These are phyloP conservation scores for Fusarium beomiforme DNA, from an alignment of 2,329 filamentous ascomycete genomes.

Conservation along the genomic window DNA sequence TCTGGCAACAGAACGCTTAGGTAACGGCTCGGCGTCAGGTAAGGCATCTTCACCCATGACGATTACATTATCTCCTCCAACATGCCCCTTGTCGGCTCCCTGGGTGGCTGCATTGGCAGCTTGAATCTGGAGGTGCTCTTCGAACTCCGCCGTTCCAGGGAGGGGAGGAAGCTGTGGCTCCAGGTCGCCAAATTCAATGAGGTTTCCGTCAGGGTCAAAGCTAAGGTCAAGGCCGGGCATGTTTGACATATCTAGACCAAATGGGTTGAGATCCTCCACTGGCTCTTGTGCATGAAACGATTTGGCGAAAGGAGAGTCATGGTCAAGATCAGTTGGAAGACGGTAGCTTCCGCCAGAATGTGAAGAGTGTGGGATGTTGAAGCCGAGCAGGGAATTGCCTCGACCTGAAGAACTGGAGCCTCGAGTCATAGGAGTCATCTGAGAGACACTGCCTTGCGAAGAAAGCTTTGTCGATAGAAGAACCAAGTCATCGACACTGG, in stretches of 20 bases:
- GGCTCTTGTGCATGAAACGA: constrained; percentile 26
- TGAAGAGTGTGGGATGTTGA: constrained; percentile 50
- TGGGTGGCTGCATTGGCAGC: constrained; percentile 18
- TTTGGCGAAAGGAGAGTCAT: constrained; percentile 44
- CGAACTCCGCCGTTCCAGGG: constrained; percentile 34
- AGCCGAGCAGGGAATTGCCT: constrained; percentile 41
- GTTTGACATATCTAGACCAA: constrained; percentile 52
- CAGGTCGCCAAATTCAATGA: constrained; percentile 53
- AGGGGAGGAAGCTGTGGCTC: constrained; percentile 56
- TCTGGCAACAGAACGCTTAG: constrained; percentile 34
- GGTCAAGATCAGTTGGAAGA: constrained; percentile 49
- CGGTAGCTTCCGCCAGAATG: constrained; percentile 46
- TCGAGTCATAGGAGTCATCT: constrained; percentile 56
- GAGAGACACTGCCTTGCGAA: constrained; percentile 52
- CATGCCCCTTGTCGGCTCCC: background rate
- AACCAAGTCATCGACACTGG: constrained; percentile 47
- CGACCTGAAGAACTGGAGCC: constrained; percentile 45
- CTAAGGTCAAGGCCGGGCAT: constrained; percentile 56
- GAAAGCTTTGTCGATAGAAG: constrained; percentile 51
- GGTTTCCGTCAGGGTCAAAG: constrained; percentile 63
- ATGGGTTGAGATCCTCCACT: constrained; percentile 45
- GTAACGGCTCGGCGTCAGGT: constrained; percentile 51
- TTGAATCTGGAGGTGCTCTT: constrained; percentile 7
- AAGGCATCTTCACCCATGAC: constrained; percentile 52
- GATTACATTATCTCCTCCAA: constrained; percentile 48